phyloP scores from a whole-genome alignment of 1,284 basidiomycete genomes.

The Rhizoctonia solani region DNA sequence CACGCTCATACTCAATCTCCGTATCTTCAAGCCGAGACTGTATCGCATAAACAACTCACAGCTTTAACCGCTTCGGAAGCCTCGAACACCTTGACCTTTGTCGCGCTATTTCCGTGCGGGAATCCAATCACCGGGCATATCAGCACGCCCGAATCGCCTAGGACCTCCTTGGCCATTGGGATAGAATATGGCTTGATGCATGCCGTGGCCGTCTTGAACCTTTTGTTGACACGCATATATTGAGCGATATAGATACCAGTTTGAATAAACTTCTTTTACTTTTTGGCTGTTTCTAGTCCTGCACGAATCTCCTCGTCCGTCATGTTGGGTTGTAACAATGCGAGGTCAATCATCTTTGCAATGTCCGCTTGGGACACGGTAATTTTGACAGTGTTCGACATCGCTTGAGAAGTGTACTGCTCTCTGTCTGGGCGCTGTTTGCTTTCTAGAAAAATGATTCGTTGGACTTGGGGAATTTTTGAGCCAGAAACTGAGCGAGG shows the following conservation, averaged over 20 bases:
- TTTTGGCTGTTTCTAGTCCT: conserved; percentile 38
- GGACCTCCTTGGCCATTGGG: conserved; percentile 38
- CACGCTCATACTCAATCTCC: background rate
- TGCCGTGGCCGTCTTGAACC: conserved; percentile 40
- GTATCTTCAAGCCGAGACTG: background rate
- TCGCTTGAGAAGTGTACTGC: background rate
- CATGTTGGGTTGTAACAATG: conserved; percentile 41
- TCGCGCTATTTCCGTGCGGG: conserved; percentile 41
- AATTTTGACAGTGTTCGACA: conserved; percentile 20
- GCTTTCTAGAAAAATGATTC: too few species aligned
- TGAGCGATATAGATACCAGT: background rate
- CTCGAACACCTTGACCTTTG: conserved; percentile 37
- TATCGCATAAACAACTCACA: conserved; percentile 2
- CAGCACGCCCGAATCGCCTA: conserved; percentile 36
- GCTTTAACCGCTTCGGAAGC: conserved; percentile 37
- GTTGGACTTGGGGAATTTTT: background rate
- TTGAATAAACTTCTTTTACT: conserved; percentile 11
- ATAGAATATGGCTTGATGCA: conserved; percentile 41
- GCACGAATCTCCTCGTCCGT: conserved; percentile 40
- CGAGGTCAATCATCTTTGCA: conserved; percentile 41
- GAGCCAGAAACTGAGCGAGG: background rate
- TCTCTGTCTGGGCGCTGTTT: too few species aligned
- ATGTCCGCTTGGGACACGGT: conserved; percentile 31
- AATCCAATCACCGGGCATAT: conserved; percentile 41
- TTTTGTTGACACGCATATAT: conserved; percentile 19